Evolutionary conservation across 768 basidiomycete genomes (phyloP), one percentile per base, ranked within the genome.

Genomic region (Tylopilus balloui): DNA sequence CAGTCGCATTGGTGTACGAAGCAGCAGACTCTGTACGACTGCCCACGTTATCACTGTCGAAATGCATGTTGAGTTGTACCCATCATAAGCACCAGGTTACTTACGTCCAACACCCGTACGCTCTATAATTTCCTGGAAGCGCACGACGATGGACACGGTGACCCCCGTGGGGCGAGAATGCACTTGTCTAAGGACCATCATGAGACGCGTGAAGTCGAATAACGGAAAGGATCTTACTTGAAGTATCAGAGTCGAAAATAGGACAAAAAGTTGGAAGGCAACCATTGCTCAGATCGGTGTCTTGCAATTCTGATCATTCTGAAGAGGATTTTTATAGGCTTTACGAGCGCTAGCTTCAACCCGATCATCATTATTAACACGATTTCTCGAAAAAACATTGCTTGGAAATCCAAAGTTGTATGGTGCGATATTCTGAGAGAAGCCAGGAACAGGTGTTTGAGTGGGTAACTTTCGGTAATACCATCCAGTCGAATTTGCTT

Each of bases 51-150:
- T 87, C 85, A 40, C 82, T 84, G 59, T 6, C 54, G 6, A 25
- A 34, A 47, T 63, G 3, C 19, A 19, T 36, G 9, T 44, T 37
- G 41, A 47, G 36, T 36, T 25, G n/a, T 32, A 15, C 20, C 64
- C 69, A 17, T 31, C 5, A 15, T 19, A 39, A 58, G 9, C 19
- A 20, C 14, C 7, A 7, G 6, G 29, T n/a, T 11, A 64, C 71
- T 40, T 51, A 86, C 84, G 75, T 77, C 68, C 78, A 80, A 57
- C 86, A 88, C 59, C 83, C 83, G 48, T 73, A 63, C 14, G 75
- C 73, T 15, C 71, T 71, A 84, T 84, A 88, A 42, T 65, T 71
- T 3, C 70, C 69, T 8, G 81, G 82, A 43, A 86, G 73, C 1
- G 50, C 40, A 23, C 58, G 62, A 31, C 45, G 53, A 42, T 62